phyloP scores from a whole-genome alignment of 2,329 filamentous ascomycete genomes.

The Lachnellula subtilissima region DNA sequence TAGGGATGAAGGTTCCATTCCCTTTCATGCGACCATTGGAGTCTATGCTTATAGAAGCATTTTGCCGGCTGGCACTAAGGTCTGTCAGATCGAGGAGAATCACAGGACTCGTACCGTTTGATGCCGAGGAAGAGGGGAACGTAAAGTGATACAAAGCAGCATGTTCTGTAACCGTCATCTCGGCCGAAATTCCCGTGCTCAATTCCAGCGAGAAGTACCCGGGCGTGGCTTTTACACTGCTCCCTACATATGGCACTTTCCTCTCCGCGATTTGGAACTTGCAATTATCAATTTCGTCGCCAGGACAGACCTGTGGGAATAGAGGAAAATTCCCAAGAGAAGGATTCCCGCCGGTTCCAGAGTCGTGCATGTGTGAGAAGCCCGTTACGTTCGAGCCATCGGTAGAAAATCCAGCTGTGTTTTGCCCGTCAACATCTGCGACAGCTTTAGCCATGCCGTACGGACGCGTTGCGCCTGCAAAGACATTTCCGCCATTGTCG shows the following conservation, averaged over 20 bases:
- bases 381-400: constrained; percentile 35
- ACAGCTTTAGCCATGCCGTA: constrained; percentile 49
- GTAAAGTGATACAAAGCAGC: constrained; percentile 62
- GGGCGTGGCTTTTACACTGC: constrained; percentile 52
- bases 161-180: constrained; percentile 64
- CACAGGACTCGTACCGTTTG: constrained; percentile 43
- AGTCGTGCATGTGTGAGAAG: constrained; percentile 38
- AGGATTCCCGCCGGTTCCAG: constrained; percentile 44
- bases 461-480: constrained; percentile 50
- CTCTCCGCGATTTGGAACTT: constrained; percentile 49
- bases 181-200: constrained; percentile 50
- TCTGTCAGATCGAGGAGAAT: constrained; percentile 63
- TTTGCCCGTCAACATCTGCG: constrained; percentile 49
- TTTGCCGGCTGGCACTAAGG: constrained; percentile 52
- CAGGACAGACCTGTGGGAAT: constrained; percentile 61
- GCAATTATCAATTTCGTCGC: constrained; percentile 58
- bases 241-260: constrained; percentile 36
- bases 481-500: constrained; percentile 39
- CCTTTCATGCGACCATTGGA: constrained; percentile 58
- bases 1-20: constrained; percentile 55
- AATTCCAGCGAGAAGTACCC: constrained; percentile 62
- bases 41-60: constrained; percentile 53
- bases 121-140: constrained; percentile 43
- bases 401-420: constrained; percentile 52
- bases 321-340: constrained; percentile 71